A percentile compares a stretch with the other conserved stretches of the same genome.
These are phyloP conservation scores for Colletotrichum sojae DNA, from an alignment of 2,329 filamentous ascomycete genomes.

Conservation along the genomic window DNA sequence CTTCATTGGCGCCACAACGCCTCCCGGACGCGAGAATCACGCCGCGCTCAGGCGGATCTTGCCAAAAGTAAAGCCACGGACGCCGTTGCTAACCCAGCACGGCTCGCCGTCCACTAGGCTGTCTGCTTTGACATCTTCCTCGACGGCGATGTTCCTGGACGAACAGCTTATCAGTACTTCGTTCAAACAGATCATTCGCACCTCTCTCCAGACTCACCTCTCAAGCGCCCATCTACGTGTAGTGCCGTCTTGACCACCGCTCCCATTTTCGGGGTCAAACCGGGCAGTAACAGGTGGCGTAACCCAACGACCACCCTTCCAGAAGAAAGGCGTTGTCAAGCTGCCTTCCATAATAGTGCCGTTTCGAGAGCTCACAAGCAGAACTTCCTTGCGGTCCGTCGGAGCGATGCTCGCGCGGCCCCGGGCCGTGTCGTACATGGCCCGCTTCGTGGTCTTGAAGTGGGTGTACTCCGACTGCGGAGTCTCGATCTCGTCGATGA, in stretches of 20 bases:
- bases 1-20: too few species aligned
- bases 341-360: conserved; percentile 87
- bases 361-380: conserved; percentile 75
- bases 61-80: conserved; percentile 80
- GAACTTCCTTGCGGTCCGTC: conserved; percentile 75
- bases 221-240: conserved; percentile 87
- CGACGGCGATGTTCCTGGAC: conserved; percentile 71
- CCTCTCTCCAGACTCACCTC: conserved; percentile 57
- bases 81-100: conserved; percentile 91
- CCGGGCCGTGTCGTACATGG: conserved; percentile 80
- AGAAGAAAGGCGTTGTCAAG: conserved; percentile 86
- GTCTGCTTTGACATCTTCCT: conserved; percentile 71
- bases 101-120: conserved; percentile 80
- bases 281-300: conserved; percentile 76
- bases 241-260: conserved; percentile 87
- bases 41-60: conserved; percentile 49
- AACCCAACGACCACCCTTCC: conserved; percentile 79
- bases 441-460: conserved; percentile 86
- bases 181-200: not conserved
- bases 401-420: conserved; percentile 68
- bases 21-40: not conserved
- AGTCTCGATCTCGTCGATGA: conserved; percentile 60
- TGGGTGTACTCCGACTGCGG: conserved; percentile 77
- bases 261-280: conserved; percentile 58
- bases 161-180: conserved; percentile 34